phyloP scores from a whole-genome alignment of 2,329 filamentous ascomycete species.

The Xylaria sp. region DNA sequence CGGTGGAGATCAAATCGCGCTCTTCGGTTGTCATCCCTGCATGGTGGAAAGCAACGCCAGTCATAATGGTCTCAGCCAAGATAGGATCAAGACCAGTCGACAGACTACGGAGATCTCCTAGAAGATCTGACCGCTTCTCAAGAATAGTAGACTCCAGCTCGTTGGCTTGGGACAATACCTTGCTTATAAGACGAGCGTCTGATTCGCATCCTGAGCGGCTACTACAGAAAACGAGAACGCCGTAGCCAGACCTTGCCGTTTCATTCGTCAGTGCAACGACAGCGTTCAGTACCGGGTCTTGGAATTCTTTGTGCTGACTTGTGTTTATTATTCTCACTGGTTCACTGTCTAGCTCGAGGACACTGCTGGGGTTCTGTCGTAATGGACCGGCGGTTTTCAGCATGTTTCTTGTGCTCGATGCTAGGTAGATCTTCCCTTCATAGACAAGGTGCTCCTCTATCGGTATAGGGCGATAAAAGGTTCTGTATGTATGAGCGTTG shows the following conservation, averaged over 20 bases:
- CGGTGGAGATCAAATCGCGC: constrained; percentile 74
- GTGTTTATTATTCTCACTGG: constrained; percentile 61
- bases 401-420: constrained; percentile 66
- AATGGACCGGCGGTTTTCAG: constrained; percentile 67
- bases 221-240: constrained; percentile 77
- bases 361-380: constrained; percentile 49
- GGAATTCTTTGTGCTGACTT: constrained; percentile 70
- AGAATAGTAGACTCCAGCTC: constrained; percentile 60
- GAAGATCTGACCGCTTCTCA: constrained; percentile 69
- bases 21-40: constrained; percentile 80
- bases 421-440: constrained; percentile 73
- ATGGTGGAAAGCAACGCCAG: constrained; percentile 78
- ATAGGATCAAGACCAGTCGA: constrained; percentile 72
- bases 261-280: constrained; percentile 76
- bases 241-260: constrained; percentile 74
- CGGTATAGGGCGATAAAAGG: constrained; percentile 77
- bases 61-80: constrained; percentile 70
- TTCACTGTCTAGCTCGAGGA: constrained; percentile 52
- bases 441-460: constrained; percentile 80
- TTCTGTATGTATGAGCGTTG: constrained; percentile 75
- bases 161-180: constrained; percentile 66
- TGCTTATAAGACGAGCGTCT: constrained; percentile 74
- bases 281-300: constrained; percentile 73
- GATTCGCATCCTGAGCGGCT: constrained; percentile 75
- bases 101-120: constrained; percentile 73